Conservation (phyloP, 352 stramenopile species). For the Poterioochromonas sp. region DNA sequence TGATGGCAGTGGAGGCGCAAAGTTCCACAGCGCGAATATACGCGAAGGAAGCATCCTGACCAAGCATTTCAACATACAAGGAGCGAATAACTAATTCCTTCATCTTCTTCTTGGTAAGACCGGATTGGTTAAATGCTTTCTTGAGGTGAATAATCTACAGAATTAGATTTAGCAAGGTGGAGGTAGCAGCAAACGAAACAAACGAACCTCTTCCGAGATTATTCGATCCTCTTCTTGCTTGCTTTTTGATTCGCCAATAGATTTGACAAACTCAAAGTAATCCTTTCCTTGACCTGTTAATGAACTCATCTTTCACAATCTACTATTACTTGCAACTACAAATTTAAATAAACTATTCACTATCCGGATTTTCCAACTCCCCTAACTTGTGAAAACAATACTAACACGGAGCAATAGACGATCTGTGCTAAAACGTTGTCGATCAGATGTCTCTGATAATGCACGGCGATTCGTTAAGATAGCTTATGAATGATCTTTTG, state of each 20-base stretch:
- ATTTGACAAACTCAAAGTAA: constrained; percentile 99
- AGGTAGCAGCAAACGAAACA: background rate
- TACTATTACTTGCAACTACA: too few relatives aligned
- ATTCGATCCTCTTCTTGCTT: constrained; percentile 99
- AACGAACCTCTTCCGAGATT: constrained; percentile 55
- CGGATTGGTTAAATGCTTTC: background rate
- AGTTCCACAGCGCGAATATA: constrained; percentile 98
- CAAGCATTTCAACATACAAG: constrained; percentile 99
- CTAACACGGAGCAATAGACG: too few relatives aligned
- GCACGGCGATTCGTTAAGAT: too few relatives aligned
- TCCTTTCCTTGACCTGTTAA: constrained; percentile 63
- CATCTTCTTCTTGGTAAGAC: constrained; percentile 42
- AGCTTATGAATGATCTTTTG: too few relatives aligned
- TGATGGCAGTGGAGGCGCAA: constrained; percentile 88
- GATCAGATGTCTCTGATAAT: too few relatives aligned
- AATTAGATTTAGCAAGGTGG: background rate
- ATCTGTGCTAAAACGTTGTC: too few relatives aligned
- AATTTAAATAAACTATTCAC: too few relatives aligned
- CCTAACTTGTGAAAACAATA: too few relatives aligned
- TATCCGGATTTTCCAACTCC: too few relatives aligned
- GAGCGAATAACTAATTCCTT: constrained; percentile 67
- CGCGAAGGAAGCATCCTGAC: constrained; percentile 97
- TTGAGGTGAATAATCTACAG: constrained; percentile 26
- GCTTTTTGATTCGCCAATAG: constrained; percentile 98
- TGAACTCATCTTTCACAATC: background rate